Evolutionary conservation across 2,329 filamentous ascomycete genomes (phyloP), one percentile per base, ranked within the genome.

Genomic region (Aspergillus intermedius): DNA sequence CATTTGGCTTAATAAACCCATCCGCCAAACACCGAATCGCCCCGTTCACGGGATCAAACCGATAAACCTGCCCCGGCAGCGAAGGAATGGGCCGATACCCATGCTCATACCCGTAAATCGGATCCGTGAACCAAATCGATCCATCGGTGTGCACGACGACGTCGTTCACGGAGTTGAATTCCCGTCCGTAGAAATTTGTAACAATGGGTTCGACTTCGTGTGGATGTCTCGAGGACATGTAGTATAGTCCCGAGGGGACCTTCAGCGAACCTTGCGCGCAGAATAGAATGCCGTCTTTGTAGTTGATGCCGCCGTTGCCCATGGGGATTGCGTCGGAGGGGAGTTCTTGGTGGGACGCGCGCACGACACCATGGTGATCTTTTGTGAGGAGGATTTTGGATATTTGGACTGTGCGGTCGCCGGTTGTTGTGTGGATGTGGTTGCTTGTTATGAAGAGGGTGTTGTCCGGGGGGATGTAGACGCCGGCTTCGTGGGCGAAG

Each of bases 271-370:
- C 73, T 44, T 75, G 73, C 0, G 68, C 64, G 50, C 72, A 75
- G 46, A 74, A 69, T 5, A 75, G 57, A 4, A 75, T 47, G 8
- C 67, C 60, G 7, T 66, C 62, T 1, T 63, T 54, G 59, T 74
- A 74, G 48, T 77, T 77, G 34, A 76, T 68, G 5, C 73, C 76
- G 17, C 76, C 76, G 44, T 78, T 78, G 5, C 68, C 71, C 72
- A 77, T 76, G 2, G 61, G 59, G 0, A 75, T 62, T 2, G 60
- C 56, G 0, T 58, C 4, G 5, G 41, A 42, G 13, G 10, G 41
- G 5, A 42, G 22, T 34, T 51, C 49, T 30, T 48, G 45, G 15
- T n/a, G 7, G n/a, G 32, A 19, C 5, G 41, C 22, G 21, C 22
- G 23, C 6, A 42, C 15, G 40, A 35, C 23, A 2, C 19, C 37